phyloP scores from a whole-genome alignment of 176 grass and related monocot genomes.

The Oryza meridionalis region DNA sequence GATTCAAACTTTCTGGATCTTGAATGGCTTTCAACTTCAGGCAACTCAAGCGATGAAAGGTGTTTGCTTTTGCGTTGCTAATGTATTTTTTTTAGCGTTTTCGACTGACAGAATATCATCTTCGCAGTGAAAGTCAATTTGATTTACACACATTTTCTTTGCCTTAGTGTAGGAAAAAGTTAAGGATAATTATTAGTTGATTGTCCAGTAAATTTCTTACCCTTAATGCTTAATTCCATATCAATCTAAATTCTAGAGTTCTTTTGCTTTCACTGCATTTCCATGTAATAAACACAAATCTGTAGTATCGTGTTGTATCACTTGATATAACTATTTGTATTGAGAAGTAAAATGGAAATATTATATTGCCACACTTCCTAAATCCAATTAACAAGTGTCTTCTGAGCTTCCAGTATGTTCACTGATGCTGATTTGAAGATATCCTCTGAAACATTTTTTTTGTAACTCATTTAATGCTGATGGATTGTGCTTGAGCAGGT shows the following conservation, averaged over 20 bases:
- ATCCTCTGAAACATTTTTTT: conserved; percentile 3
- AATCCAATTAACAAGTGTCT: background rate
- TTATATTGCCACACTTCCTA: background rate
- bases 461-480: conserved; percentile 4
- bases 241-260: conserved; percentile 3
- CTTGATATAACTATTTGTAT: background rate
- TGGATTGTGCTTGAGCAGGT: conserved; percentile 42
- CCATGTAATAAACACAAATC: conserved; percentile 7
- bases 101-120: conserved; percentile 14
- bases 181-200: conserved; percentile 7
- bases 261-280: background rate
- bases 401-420: background rate
- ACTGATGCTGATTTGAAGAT: conserved; percentile 13
- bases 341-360: conserved; percentile 21
- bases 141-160: background rate
- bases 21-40: conserved; percentile 57
- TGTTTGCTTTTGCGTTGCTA: conserved; percentile 12
- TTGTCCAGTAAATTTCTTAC: background rate
- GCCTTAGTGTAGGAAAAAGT: background rate
- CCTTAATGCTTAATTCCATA: background rate
- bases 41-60: conserved; percentile 54
- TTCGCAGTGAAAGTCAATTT: conserved; percentile 2
- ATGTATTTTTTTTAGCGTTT: background rate
- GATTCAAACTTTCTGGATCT: conserved; percentile 61
- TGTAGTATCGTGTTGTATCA: background rate